phyloP scores from a whole-genome alignment of 2,329 filamentous ascomycete genomes.

The Apiospora rasikravindrae region DNA sequence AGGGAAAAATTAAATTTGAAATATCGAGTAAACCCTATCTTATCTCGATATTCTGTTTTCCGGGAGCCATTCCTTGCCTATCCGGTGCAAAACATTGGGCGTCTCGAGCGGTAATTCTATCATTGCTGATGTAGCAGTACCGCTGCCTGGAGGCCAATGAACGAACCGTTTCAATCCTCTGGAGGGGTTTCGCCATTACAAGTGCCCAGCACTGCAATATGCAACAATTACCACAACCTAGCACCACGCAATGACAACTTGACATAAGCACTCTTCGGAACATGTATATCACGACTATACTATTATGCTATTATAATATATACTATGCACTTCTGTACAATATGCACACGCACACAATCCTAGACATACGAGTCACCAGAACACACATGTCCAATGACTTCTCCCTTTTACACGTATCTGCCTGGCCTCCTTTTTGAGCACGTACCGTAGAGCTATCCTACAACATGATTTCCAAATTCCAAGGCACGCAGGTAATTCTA shows the following conservation, averaged over 20 bases:
- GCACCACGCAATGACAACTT: not conserved
- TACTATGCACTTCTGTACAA: not conserved
- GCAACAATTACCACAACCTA: not conserved
- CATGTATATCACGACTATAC: not conserved
- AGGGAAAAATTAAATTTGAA: conserved; percentile 15
- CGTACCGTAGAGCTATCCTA: conserved; percentile 12
- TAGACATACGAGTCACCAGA: not conserved
- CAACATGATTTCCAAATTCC: conserved; percentile 9
- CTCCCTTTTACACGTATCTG: not conserved
- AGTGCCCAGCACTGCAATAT: conserved; percentile 2
- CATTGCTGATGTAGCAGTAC: not conserved
- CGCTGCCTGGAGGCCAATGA: not conserved
- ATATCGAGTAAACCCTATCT: conserved; percentile 8
- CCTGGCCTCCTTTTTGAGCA: conserved; percentile 10
- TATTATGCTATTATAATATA: no score
- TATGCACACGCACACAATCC: not conserved
- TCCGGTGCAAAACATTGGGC: conserved; percentile 15
- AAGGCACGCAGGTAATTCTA: not conserved
- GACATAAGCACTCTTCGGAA: not conserved
- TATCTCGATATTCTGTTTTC: conserved; percentile 15
- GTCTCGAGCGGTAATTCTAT: conserved; percentile 15
- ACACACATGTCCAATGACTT: not conserved
- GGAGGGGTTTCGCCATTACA: not conserved
- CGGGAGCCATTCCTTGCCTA: conserved; percentile 8
- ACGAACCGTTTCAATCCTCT: conserved; percentile 7